Evolutionary conservation across 257 asterid species (phyloP), one percentile per base, ranked within the genome.

Genomic region (Salvia hispanica): DNA sequence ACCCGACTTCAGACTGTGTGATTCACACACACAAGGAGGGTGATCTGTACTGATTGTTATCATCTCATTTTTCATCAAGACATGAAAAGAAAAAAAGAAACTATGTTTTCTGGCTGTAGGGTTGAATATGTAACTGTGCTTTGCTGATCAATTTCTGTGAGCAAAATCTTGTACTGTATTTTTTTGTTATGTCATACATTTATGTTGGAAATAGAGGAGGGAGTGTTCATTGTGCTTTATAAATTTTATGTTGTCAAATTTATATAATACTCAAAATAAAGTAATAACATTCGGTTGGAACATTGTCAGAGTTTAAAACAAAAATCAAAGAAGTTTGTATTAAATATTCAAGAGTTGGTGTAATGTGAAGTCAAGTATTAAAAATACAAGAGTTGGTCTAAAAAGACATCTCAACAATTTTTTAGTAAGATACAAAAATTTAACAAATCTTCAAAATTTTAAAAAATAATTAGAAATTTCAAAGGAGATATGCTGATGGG

Each of bases 21-120:
- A 88, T 90, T 63, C 92, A 86, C 81, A 83, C 92, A 47, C 96
- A 88, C 81, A 90, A 86, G 81, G 96, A 91, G 78, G 33, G 75
- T 65, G 95, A 90, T 59, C 84, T 89, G 44, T 92, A 85, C 78
- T 84, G 72, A 76, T 70, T 12, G 11, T 66, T 3, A 4, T 28
- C 11, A 39, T 6, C 43, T 5, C 9, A 14, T 46, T 48, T 34
- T 63, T 51, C 8, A 16, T 51, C 14, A 39, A 25, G 33, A 37
- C 14, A 37, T 4, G 15, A 43, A 3, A 37, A 43, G 42, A 1
- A 9, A 43, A 61, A 1, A 9, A 53, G 58, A 39, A 39, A 39
- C 14, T 18, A 16, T 39, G 9, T 59, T 58, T 58, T 58, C 13
- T 58, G 18, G 45, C 39, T 45, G 67, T 40, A 53, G 54, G 43